Base-by-base conservation (phyloP, 2,329 filamentous ascomycete genomes). In the Emergomyces africanus region DNA sequence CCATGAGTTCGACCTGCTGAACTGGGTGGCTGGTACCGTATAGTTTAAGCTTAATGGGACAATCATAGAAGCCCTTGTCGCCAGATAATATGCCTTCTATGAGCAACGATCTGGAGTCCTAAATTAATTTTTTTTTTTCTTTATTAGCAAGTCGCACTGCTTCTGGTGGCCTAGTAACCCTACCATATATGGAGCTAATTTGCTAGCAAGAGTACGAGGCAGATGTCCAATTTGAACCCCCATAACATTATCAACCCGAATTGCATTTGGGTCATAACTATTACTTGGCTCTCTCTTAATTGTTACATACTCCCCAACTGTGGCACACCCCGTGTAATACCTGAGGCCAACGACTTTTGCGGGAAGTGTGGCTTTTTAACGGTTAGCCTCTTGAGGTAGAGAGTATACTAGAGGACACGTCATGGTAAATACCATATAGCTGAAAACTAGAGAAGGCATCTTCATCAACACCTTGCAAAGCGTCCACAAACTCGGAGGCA, bases 181-280 rank as follows among this genome's bases (percentile, higher is more conserved):
- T 71, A 86, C 85, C 68, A 95, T 78, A 68, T 89, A 90, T 1
- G 80, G 81, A 0, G 88, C 84, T 57, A 96, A 74, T 70, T 88
- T 92, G n/a, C 78, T 74, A 0, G 85, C 89, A 25, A 89, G 68
- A 0, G 73, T 77, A 14, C 83, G 78, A 6, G 88, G 86, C 46
- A 95, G 77, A 71, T 95, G 89, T 0, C 90, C 90, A 65, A 95
- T 88, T 66, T 95, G 89, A 8, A 72, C 70, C 18, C 83, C 81
- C 67, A 87, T 81, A 15, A 91, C 88, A 70, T 94, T 95, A 66
- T 88, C 80, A 1, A 95, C 82, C 5, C 83, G 82, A 60, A 95
- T 89, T 0, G 89, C 89, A 72, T 94, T 94, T 5, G 65, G 63
- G 68, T 94, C 88, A 67, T 87, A 88, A 64, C 73, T 76, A 66